Percentiles rank a stretch among this genome's conserved stretches.
Evolutionary conservation across 805 yeast species (phyloP).

Genomic region (Wickerhamiella allomyrinae): DNA sequence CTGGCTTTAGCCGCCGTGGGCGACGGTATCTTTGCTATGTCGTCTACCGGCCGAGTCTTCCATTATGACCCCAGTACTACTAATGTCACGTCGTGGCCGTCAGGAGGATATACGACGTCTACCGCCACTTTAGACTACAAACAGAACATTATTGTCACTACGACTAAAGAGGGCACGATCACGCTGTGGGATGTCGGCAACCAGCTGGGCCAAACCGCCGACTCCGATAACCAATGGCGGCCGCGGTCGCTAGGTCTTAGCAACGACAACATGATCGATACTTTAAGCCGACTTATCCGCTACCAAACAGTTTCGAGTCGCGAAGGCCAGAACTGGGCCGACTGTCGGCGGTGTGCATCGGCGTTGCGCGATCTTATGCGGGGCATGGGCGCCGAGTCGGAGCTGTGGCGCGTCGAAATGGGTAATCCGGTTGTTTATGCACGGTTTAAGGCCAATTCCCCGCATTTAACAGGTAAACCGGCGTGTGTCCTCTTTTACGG

Average conservation of each 20-base stretch:
- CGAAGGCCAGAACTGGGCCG: constrained; percentile 55
- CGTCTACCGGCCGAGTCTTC: constrained; percentile 37
- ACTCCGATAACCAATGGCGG: constrained; percentile 31
- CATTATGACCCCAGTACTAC: constrained; percentile 38
- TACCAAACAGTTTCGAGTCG: constrained; percentile 67
- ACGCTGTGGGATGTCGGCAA: constrained; percentile 53
- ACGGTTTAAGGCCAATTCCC: constrained; percentile 34
- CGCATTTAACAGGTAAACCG: constrained; percentile 2
- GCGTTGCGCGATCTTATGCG: constrained; percentile 48
- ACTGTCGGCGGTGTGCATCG: constrained; percentile 77
- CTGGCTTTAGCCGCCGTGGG: constrained; percentile 43
- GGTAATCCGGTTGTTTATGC: constrained; percentile 84
- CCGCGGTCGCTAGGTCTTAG: constrained; percentile 20
- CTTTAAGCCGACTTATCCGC: constrained; percentile 47
- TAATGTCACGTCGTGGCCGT: constrained; percentile 23
- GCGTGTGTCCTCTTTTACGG: constrained; percentile 74
- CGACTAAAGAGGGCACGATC: constrained; percentile 41
- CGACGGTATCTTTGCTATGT: constrained; percentile 44
- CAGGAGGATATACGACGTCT: constrained; percentile 16
- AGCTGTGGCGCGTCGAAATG: constrained; percentile 54
- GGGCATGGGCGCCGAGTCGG: constrained; percentile 49
- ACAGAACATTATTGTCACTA: constrained; percentile 10
- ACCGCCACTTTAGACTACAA: constrained; percentile 8
- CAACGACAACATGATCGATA: constrained; percentile 49
- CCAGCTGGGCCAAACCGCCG: constrained; percentile 14